Percentiles rank a stretch among this genome's conserved stretches.
These are phyloP conservation scores for Apium graveolens DNA, from an alignment of 129 eudicot genomes.

Conservation along the genomic window DNA sequence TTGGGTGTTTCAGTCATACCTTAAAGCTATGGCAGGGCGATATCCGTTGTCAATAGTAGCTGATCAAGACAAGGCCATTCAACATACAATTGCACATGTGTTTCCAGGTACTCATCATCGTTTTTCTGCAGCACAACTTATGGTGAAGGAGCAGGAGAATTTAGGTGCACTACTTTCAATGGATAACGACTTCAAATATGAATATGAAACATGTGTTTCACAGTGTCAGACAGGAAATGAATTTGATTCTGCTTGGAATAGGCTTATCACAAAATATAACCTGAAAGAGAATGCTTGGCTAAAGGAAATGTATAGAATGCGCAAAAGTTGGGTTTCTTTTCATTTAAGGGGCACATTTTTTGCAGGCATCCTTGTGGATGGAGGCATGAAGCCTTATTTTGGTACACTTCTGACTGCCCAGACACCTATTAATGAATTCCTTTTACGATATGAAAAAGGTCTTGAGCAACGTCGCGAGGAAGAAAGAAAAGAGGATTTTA, in stretches of 20 bases:
- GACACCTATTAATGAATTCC: conserved; percentile 49
- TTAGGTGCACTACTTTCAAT: conserved; percentile 29
- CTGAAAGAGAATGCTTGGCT: conserved; percentile 62
- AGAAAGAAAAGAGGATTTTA: conserved; percentile 72
- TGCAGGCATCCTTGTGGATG: conserved; percentile 71
- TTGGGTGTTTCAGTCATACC: conserved; percentile 42
- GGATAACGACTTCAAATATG: conserved; percentile 43
- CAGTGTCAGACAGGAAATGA: conserved; percentile 39
- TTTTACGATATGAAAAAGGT: conserved; percentile 63
- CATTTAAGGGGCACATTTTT: conserved; percentile 57
- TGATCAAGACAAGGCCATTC: conserved; percentile 38
- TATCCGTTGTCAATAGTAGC: conserved; percentile 37
- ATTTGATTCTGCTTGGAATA: conserved; percentile 40
- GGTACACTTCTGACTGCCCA: conserved; percentile 45
- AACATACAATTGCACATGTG: conserved; percentile 33
- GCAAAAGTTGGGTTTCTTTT: conserved; percentile 79
- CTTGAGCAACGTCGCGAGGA: conserved; percentile 69
- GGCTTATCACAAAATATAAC: conserved; percentile 41
- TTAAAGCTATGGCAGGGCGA: conserved; percentile 38
- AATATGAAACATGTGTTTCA: conserved; percentile 50
- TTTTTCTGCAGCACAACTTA: conserved; percentile 32
- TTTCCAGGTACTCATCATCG: conserved; percentile 43
- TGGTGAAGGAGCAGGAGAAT: conserved; percentile 30
- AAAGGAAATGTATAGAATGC: conserved; percentile 68
- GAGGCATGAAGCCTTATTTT: conserved; percentile 59